phyloP scores from a whole-genome alignment of 2,329 filamentous ascomycete species.

The Coleophoma crateriformis region DNA sequence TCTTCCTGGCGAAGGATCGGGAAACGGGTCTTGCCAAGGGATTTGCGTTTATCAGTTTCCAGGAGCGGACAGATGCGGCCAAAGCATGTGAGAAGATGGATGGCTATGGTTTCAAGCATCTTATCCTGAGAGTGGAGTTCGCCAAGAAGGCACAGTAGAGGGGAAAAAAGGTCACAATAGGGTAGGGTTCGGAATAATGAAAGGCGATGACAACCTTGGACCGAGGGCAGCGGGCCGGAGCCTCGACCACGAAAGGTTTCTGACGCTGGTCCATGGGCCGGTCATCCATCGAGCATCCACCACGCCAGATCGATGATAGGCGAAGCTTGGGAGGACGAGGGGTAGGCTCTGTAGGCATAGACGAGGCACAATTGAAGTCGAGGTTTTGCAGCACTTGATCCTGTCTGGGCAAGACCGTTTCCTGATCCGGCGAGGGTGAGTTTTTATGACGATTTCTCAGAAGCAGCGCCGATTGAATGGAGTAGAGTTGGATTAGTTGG shows the following conservation, averaged over 20 bases:
- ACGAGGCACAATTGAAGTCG: no score
- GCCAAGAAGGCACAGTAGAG: slow-evolving; percentile 60
- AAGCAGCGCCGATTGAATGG: no score
- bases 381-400: no score
- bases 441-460: no score
- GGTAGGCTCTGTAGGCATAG: no score
- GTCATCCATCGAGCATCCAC: no score
- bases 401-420: no score
- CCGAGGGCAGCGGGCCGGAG: background rate
- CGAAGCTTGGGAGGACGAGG: no score
- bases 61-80: slow-evolving; percentile 81
- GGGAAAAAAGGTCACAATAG: background rate
- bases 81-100: slow-evolving; percentile 98
- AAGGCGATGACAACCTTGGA: background rate
- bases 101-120: slow-evolving; percentile 83
- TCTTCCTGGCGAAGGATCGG: slow-evolving; percentile 96
- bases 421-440: no score
- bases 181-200: background rate
- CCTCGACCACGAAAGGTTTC: background rate
- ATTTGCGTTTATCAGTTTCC: slow-evolving; percentile 98
- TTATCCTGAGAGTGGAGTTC: slow-evolving; percentile 83
- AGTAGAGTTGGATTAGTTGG: no score
- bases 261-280: no score
- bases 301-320: no score
- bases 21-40: slow-evolving; percentile 96